Base-by-base conservation (phyloP, 2,329 filamentous ascomycete species). In the Rachicladosporium sp. region DNA sequence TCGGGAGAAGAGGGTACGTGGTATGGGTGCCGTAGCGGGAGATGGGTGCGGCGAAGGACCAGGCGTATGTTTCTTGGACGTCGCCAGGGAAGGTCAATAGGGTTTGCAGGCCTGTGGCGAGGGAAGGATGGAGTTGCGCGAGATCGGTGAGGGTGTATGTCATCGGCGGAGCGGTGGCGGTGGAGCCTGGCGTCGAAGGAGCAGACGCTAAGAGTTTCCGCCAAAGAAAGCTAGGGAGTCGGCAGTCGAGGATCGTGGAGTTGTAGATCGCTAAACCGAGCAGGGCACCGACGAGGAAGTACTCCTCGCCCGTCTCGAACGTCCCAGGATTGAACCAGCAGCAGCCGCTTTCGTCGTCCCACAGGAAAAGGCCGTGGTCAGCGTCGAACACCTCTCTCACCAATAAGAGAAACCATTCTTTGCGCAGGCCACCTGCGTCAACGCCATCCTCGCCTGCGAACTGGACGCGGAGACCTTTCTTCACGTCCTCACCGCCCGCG, bases 261-360 rank as follows among this genome's bases (percentile, higher is more conserved):
- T 95, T 94, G 64, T 94, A 93, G 45, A 95, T 93, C 10, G 88
- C 88, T 43, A 95, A 68, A 1, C 88, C 88, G 40, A 95, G 71
- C 6, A 94, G 71, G 9, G 91, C 84, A 1, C 88, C 88, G 21
- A 95, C 82, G 13, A 94, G 70, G 56, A 91, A 93, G 60, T 84
- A 95, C 49, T 93, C 86, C 54, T 94, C 86, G 0, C 85, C 88
- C 0, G 84, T 88, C 58, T 94, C 88, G 50, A 94, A 87, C 10
- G 83, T 85, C 55, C 80, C 76, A 0, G 87, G 82, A 56, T 94
- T 94, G 65, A 95, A 95, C 60, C 94, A 95, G 62, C 88, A 94
- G 55, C 82, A 86, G 34, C 76, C 75, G 3, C 87, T 93, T 52
- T 94, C 86, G 37, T 93, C 85, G 46, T 94, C 88, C 59, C 93